phyloP scores from a whole-genome alignment of 2,329 filamentous ascomycete genomes.

The Fusarium illudens region DNA sequence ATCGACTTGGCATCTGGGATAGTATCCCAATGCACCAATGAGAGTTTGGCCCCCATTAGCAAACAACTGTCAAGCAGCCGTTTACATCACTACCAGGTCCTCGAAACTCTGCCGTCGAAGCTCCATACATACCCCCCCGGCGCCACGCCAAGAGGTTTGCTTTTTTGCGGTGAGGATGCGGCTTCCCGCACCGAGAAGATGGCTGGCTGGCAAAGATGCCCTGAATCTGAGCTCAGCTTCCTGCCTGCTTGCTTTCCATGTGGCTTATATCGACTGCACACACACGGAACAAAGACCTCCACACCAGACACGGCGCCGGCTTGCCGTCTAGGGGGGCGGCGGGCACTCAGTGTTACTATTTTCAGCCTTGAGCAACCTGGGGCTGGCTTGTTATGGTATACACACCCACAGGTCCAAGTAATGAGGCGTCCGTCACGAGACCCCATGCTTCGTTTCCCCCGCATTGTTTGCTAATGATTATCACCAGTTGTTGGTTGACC shows the following conservation, averaged over 20 bases:
- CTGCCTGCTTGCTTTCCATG: constrained; percentile 3
- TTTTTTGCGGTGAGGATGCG: constrained; percentile 10
- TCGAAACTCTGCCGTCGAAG: too few relatives aligned
- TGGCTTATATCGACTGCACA: constrained; percentile 2
- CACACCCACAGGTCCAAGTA: not conserved
- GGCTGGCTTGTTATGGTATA: not conserved
- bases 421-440: not conserved
- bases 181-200: constrained; percentile 7
- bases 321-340: too few relatives aligned
- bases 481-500: not conserved
- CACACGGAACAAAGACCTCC: constrained; percentile 8
- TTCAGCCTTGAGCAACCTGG: not conserved
- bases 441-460: not conserved
- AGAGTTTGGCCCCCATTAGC: not conserved
- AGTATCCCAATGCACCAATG: not conserved
- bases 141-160: not conserved
- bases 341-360: too few relatives aligned
- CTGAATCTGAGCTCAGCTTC: constrained; percentile 18
- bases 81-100: too few relatives aligned
- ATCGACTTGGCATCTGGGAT: not conserved
- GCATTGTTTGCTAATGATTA: not conserved
- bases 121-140: too few relatives aligned
- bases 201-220: constrained; percentile 3
- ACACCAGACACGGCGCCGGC: not conserved
- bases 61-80: not conserved